Base-by-base conservation (phyloP, 805 yeast species). In the Saccharomycopsis sp. region DNA sequence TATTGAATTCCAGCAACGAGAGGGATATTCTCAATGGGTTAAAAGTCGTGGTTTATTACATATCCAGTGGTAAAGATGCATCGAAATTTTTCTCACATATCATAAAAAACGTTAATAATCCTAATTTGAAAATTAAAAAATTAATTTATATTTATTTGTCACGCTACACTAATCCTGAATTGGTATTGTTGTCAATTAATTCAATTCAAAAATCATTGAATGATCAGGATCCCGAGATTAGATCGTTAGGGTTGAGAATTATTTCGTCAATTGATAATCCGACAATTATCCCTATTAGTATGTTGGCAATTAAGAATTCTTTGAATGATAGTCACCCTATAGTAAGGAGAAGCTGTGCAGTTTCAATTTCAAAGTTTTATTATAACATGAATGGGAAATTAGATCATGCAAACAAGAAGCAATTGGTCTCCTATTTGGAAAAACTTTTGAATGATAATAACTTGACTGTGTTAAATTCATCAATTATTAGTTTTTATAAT, bases 151-250 rank as follows among this genome's bases (percentile, higher is more conserved):
- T 54, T 64, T 93, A 40, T 24, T 24, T 48, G 4, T 26, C 41
- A 20, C 14, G 51, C 16, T 48, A 45, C 87, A 93, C 95, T 20
- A 94, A 86, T 51, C 96, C 93, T 7, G 95, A 89, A 59, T 73
- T 85, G n/a, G 93, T 97, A 2, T 70, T 93, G 17, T 68, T 93
- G 38, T 79, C 96, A 1, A 85, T 93, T 52, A 93, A 93, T 61
- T 85, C 97, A 1, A 84, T 93, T 40, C 98, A 93, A 60, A 87
- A 85, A 61, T 72, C 86, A 1, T 63, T 90, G 23, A 67, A 72
- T 7, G 96, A 87, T 54, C 77, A 77, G 52, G 74, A 72, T 49
- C 82, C 94, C 1, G 71, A 75, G 8, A 67, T 72, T 14, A 68
- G 97, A 51, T 74, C 89, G 2, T 66, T 85, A 45, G 81, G 95